Evolutionary conservation across 306 rosid species (phyloP), one percentile per base, ranked within the genome.

Genomic region (Cucumis hystrix): DNA sequence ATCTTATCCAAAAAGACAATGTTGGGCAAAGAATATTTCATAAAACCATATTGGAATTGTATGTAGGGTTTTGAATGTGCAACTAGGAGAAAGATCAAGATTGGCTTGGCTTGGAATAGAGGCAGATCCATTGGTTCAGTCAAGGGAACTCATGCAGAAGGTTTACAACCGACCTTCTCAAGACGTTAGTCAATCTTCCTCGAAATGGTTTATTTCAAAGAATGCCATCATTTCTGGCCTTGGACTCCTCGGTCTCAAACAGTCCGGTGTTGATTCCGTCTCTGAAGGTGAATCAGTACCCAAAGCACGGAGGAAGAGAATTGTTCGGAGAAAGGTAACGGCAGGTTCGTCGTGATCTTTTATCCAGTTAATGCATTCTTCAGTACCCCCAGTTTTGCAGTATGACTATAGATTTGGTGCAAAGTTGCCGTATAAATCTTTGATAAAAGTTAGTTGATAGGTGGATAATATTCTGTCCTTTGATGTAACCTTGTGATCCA

Each of bases 161-260:
- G 98, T 80, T 17, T 96, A 96, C 87, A 91, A 56, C 81, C 91
- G 97, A 85, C 89, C 91, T 77, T 80, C 93, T 59, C 90, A 91
- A 82, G 85, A 80, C 76, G 83, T 72, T 28, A 90, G 84, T 39
- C 65, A 54, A 14, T 70, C 87, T 16, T 87, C 97, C 75, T 87
- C 98, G 30, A 96, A 91, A 86, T 96, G 99, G 99, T 92, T 92
- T 61, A 96, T 96, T 84, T 96, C 98, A 25, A 96, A 91, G 90
- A 91, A 91, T 51, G 91, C 96, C 25, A 77, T 96, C 55, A 90
- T 92, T 78, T 96, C 99, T 72, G 97, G 99, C 58, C 99, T 95
- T n/a, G 99, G 98, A 30, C 92, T 96, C 78, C 89, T 92, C 25
- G 99, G 99, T 79, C 89, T 96, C 84, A 96, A 88, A 84, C 96